Evolutionary conservation across 2,329 filamentous ascomycete genomes (phyloP), one percentile per base, ranked within the genome.

Genomic region (Shiraia bambusicola): DNA sequence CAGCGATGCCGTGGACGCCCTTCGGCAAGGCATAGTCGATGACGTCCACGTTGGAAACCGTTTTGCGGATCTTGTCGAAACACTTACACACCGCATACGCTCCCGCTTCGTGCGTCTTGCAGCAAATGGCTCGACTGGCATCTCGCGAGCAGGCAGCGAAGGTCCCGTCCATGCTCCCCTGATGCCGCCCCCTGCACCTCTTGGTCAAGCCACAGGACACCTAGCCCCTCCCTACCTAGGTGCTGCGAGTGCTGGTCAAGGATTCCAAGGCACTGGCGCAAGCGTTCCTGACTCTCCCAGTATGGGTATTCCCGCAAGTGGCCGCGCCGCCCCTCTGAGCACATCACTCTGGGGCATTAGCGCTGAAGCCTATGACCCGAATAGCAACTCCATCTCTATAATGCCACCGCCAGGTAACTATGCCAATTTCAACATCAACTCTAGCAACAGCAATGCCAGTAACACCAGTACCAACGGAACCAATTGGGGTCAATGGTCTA

Each of bases 31-130:
- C 49, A 86, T 91, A 6, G 87, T 92, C 3, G 88, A 93, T 59
- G 88, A 93, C 54, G 87, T 92, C 6, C 88, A 93, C 63, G 77
- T 93, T 4, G 87, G 86, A n/a, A 89, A 87, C 45, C 81, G 87
- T 6, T 93, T 93, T 56, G 87, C 88, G 13, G 87, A 91, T 58
- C 78, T 92, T 34, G 79, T 92, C n/a, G 84, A 90, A 58, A 87
- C 84, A 1, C 72, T 93, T 28, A 90, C 86, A 0, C 83, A 84
- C 46, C 79, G 87, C 16, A 76, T 92, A 49, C 80, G 87, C 39
- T 83, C 84, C 54, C 80, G 86, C 6, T 88, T 93, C 56, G 72
- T 83, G 15, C 77, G 79, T 19, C 77, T 82, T 44, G 72, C 76
- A 7, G 76, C 76, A 4, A 72, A 71, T 39, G 75, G 76, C 33